Evolutionary conservation across 495 filamentous ascomycete species (phyloP), one percentile per base, ranked within the genome.

Genomic region (Daldinia vernicosa): DNA sequence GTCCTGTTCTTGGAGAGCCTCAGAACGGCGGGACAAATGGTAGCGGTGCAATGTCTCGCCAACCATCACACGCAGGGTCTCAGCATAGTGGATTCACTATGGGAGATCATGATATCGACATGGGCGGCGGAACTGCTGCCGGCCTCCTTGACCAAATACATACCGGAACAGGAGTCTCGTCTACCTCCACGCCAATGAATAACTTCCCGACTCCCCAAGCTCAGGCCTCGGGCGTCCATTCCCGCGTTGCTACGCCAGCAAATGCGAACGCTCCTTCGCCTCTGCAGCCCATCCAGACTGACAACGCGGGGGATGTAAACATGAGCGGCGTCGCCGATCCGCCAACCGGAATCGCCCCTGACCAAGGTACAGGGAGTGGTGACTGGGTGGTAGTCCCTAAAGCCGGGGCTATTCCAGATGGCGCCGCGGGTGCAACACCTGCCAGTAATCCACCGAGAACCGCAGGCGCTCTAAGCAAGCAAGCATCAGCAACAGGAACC

Each of bases 81-180:
- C 80, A 82, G 65, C 76, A 78, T 51, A 85, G 84, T 71, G 86
- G 83, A n/a, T 78, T 84, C 35, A 80, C 86, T 77, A 75, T 83
- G 45, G 82, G 80, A 3, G 87, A 89, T 71, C 81, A 82, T 11
- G 90, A 91, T 74, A 85, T 92, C 67, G 84, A 90, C 61, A 89
- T 92, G 88, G 89, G 87, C 27, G 84, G 87, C 30, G 84, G 87
- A 32, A 87, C 86, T 1, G 86, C 84, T 1, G 88, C 86, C 40
- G 84, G 88, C 57, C 78, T 91, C 19, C 80, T 91, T 7, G 86
- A 91, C 75, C 88, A 91, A 70, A 90, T 90, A 77, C 83, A 87
- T 70, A 80, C 80, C 22, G 86, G 85, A 67, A 79, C 80, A 28
- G 86, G 84, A 58, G 81, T 84, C 56, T 86, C 87, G 19, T 80